Base-by-base conservation (phyloP, 1,139 yeast species). In the Eremothecium cymbalariae region DNA sequence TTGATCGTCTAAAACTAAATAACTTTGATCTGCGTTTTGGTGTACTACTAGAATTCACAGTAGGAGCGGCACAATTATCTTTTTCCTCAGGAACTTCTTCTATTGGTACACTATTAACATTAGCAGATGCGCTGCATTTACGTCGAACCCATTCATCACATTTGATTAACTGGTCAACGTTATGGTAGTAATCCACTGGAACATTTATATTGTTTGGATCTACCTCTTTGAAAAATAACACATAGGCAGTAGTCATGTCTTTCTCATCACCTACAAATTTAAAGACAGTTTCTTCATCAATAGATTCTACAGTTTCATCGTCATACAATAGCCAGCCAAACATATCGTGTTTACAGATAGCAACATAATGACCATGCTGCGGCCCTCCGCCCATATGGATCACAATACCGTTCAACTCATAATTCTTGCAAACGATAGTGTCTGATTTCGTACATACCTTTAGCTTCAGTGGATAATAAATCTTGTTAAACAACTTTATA, bases 381-480 rank as follows among this genome's bases (percentile, higher is more conserved):
- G 97, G 96, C 0, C 97, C 97, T 2, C 96, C 94, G 4, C 98
- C 98, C 50, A 90, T 79, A 53, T 90, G 98, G 14, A 90, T 86
- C 15, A 90, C 93, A 28, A 88, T 77, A 0, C 93, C 86, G 43
- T 77, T 80, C 34, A 90, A 63, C 48, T 86, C 95, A 52, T 86
- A 90, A 18, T 79, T 67, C 46, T 72, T 74, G 42, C 31, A 64
- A 9, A 51, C 38, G 14, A 59, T 51, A 8, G 64, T 24, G 25
- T 49, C 76, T 1, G 88, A 76, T 15, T 93, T 82, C 49, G 85
- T 84, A 53, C 80, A 77, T 25, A 88, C 70, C 20, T 88, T 65
- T 38, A 90, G 63, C 32, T 71, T 72, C 47, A 78, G 68, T 4
- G 96, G 93, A 53, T 88, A 90, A 39, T 76, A 74, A 25, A 90